A percentile compares a stretch with the other conserved stretches of the same genome.
Evolutionary conservation across 176 grass and related monocot species (phyloP).

Genomic region (Dendrocalamus sinicus): DNA sequence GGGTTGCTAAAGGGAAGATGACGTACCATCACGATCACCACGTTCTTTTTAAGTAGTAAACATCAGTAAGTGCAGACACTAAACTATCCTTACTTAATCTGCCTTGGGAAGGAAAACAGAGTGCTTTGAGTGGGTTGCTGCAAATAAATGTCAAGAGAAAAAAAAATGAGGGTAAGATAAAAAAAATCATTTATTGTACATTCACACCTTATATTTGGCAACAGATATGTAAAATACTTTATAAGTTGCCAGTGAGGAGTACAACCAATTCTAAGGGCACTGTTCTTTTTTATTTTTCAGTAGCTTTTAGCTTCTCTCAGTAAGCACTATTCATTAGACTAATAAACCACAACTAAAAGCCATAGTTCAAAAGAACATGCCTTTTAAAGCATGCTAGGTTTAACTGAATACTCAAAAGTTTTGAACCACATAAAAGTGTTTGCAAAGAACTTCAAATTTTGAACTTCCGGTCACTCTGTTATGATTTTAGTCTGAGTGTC

Average conservation of each 20-base stretch:
- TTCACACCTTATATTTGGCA: background rate
- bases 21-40: no score
- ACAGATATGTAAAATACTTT: background rate
- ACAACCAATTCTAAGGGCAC: background rate
- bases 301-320: no score
- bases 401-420: background rate
- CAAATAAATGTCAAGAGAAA: background rate
- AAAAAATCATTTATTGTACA: background rate
- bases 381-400: conserved; percentile 15
- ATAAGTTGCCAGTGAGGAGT: background rate
- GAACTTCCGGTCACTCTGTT: background rate
- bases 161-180: background rate
- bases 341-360: no score
- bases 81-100: background rate
- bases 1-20: no score
- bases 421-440: background rate
- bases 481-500: background rate
- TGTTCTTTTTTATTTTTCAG: no score
- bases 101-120: background rate
- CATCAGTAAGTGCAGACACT: background rate
- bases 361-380: no score
- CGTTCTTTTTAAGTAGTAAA: no score
- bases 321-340: no score
- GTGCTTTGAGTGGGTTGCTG: conserved; percentile 9
- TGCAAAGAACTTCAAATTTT: conserved; percentile 3